Conservation (phyloP, 441 rosid genomes). For the Erodium moschatum region DNA sequence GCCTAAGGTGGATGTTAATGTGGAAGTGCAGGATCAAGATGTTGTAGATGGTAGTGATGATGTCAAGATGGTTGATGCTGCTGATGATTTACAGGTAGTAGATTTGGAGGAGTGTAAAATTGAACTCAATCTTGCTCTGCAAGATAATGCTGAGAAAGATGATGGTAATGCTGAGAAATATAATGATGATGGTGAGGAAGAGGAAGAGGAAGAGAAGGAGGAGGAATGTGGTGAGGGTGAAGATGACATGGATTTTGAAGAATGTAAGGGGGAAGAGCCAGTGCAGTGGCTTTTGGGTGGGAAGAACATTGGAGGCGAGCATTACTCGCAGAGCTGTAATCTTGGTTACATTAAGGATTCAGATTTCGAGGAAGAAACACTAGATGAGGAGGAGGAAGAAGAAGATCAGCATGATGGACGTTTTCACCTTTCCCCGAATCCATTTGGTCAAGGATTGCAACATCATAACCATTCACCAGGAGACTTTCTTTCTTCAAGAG, state of each 20-base stretch:
- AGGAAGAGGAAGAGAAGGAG: too few relatives aligned
- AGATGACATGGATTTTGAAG: too few relatives aligned
- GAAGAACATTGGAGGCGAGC: too few relatives aligned
- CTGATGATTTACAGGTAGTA: background rate
- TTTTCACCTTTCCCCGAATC: slow-evolving; percentile 38
- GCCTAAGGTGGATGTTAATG: slow-evolving; percentile 32
- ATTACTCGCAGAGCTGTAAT: slow-evolving; percentile 21
- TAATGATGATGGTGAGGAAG: background rate
- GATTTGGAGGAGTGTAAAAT: slow-evolving; percentile 38
- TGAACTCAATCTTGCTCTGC: slow-evolving; percentile 36
- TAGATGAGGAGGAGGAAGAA: slow-evolving; percentile 26
- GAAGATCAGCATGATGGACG: slow-evolving; percentile 33
- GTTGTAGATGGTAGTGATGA: slow-evolving; percentile 18
- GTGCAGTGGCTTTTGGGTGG: too few relatives aligned
- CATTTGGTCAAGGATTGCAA: slow-evolving; percentile 46
- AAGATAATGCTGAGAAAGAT: slow-evolving; percentile 22
- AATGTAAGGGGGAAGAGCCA: too few relatives aligned
- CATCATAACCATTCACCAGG: slow-evolving; percentile 34
- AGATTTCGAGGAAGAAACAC: slow-evolving; percentile 18
- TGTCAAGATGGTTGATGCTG: slow-evolving; percentile 27
- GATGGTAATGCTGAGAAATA: slow-evolving; percentile 18
- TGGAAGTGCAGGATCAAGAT: slow-evolving; percentile 21
- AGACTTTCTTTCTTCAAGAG: slow-evolving; percentile 47
- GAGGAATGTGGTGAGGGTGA: background rate
- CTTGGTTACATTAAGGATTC: slow-evolving; percentile 21